These are phyloP conservation scores for Pistacia integerrima DNA, from an alignment of 345 rosid species.

Conservation along the genomic window DNA sequence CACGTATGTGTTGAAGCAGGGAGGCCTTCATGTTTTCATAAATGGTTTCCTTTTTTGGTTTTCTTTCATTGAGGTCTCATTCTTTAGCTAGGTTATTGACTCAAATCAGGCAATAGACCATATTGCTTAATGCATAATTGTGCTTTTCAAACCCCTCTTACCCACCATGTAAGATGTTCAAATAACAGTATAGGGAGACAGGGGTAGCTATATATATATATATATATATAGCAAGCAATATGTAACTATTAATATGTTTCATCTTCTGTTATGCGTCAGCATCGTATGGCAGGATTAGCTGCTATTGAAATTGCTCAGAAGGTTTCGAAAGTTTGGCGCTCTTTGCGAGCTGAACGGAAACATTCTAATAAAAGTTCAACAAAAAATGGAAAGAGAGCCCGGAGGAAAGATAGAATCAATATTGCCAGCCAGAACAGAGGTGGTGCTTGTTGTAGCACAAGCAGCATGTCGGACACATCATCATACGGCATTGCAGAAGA, in stretches of 20 bases:
- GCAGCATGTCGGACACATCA: conserved; percentile 70
- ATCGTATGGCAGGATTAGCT: conserved; percentile 99
- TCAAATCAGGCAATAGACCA: not conserved
- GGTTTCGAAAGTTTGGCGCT: conserved; percentile 92
- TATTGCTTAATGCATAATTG: not conserved
- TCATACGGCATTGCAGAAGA: conserved; percentile 66
- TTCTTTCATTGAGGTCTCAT: too few species aligned
- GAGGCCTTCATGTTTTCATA: too few species aligned
- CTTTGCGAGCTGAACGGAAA: conserved; percentile 72
- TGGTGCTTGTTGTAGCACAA: conserved; percentile 93
- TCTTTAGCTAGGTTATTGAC: too few species aligned
- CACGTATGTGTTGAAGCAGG: too few species aligned
- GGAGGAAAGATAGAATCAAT: conserved; percentile 71
- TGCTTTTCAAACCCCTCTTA: not conserved
- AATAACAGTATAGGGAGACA: not conserved
- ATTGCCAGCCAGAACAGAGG: conserved; percentile 90
- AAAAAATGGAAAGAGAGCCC: conserved; percentile 64
- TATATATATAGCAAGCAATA: not conserved
- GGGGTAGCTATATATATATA: not conserved
- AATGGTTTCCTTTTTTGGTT: too few species aligned
- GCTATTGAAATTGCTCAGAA: conserved; percentile 88
- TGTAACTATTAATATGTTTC: conserved; percentile 16
- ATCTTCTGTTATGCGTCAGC: conserved; percentile 55
- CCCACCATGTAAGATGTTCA: too few species aligned
- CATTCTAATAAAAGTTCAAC: conserved; percentile 53